Evolutionary conservation across 2,329 filamentous ascomycete species (phyloP).

Genomic region (Fusarium sp.): DNA sequence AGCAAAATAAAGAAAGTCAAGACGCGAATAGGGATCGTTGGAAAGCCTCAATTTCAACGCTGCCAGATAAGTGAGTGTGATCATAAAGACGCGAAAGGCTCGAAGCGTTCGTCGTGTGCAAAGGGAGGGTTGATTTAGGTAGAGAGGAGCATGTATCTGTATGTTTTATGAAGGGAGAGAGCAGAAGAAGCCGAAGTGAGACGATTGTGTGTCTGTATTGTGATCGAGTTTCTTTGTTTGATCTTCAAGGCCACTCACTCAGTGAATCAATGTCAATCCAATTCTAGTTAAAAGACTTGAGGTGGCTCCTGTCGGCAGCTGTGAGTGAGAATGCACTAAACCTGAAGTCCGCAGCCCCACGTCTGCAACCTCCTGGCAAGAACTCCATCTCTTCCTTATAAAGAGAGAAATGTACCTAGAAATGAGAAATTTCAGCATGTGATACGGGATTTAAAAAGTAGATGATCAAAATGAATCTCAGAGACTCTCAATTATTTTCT

Average conservation of each 20-base stretch:
- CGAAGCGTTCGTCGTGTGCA: not conserved
- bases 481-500: not conserved
- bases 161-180: not conserved
- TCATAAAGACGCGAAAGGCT: not conserved
- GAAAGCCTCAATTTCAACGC: not conserved
- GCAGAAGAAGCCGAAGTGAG: not conserved
- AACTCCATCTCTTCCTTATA: not conserved
- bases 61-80: not conserved
- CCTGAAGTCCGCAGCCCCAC: not conserved
- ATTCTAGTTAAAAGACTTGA: not conserved
- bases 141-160: not conserved
- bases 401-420: not conserved
- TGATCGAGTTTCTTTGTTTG: slow-evolving; percentile 12
- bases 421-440: too few species aligned
- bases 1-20: not conserved
- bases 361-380: not conserved
- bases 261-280: not conserved
- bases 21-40: not conserved
- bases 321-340: not conserved
- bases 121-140: not conserved
- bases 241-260: not conserved
- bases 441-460: not conserved
- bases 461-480: not conserved
- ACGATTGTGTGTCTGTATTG: not conserved
- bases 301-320: not conserved